A percentile compares a stretch with the other conserved stretches of the same genome.
These are phyloP conservation scores for Sphagnum tenellum DNA, from an alignment of 225 moss, liverwort and hornwort genomes.

Conservation along the genomic window DNA sequence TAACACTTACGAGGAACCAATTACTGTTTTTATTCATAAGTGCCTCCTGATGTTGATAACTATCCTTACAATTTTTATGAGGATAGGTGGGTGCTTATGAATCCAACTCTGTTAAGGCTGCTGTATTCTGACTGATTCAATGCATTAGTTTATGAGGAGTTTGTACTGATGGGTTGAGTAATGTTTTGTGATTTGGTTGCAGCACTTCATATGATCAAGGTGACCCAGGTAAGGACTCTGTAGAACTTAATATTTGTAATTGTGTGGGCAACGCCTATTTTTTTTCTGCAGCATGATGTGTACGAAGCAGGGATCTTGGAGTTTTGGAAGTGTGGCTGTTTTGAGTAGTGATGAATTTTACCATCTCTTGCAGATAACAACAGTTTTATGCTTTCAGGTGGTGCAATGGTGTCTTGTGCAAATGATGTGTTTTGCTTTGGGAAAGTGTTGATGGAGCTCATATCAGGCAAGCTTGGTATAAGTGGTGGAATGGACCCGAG, in stretches of 20 bases:
- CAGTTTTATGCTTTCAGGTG: conserved; percentile 22
- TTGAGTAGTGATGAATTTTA: not conserved
- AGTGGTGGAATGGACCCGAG: conserved; percentile 73
- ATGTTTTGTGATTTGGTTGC: conserved; percentile 9
- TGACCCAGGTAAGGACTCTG: conserved; percentile 48
- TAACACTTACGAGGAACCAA: no score
- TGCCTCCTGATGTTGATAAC: no score
- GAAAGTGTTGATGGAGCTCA: conserved; percentile 84
- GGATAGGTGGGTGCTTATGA: no score
- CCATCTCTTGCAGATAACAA: no score
- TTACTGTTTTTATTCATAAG: no score
- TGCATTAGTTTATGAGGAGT: conserved; percentile 1
- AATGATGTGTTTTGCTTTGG: conserved; percentile 95
- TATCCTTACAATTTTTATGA: no score
- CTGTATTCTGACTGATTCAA: not conserved
- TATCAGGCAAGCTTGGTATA: conserved; percentile 91
- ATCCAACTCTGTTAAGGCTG: conserved; percentile 3
- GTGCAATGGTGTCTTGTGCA: conserved; percentile 52
- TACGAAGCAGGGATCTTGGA: no score
- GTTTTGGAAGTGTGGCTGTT: not conserved
- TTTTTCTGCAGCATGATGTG: no score
- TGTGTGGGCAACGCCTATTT: no score
- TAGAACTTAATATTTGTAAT: no score
- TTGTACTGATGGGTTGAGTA: not conserved
- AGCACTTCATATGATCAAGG: conserved; percentile 68